A percentile compares a stretch with the other conserved stretches of the same genome.
phyloP scores from a whole-genome alignment of 495 filamentous ascomycete genomes.

The Neurospora terricola region DNA sequence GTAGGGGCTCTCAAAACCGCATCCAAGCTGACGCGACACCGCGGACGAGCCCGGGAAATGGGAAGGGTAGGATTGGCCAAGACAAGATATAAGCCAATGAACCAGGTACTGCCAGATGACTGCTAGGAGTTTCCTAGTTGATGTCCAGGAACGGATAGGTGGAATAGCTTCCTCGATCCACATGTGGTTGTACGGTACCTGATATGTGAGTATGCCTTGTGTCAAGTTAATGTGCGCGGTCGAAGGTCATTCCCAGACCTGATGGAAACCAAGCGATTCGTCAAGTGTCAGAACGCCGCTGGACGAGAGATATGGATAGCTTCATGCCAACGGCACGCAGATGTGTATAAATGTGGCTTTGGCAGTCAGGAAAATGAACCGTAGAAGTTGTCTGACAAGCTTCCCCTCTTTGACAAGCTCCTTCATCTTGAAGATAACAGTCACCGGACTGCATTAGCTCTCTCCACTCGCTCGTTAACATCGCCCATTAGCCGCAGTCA shows the following conservation, averaged over 20 bases:
- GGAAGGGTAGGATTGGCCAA: neutral
- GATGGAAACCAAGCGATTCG: neutral
- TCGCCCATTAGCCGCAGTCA: neutral
- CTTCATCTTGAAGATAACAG: neutral
- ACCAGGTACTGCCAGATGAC: neutral
- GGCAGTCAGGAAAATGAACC: neutral
- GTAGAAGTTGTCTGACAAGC: neutral
- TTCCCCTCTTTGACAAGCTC: neutral
- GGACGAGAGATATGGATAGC: neutral
- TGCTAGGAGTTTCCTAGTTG: no score
- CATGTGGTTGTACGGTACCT: neutral
- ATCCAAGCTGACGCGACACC: neutral
- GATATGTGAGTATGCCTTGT: neutral
- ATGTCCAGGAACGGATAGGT: neutral
- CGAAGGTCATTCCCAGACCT: neutral
- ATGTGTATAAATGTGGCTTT: neutral
- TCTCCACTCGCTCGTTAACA: neutral
- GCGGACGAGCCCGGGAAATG: neutral
- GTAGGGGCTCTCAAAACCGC: no score
- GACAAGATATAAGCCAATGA: neutral
- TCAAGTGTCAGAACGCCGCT: neutral
- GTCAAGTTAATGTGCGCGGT: neutral
- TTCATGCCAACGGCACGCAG: neutral
- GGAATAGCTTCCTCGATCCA: neutral
- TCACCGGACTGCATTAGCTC: neutral